Base-by-base conservation (phyloP, 495 filamentous ascomycete genomes). In the Neurospora discreta region DNA sequence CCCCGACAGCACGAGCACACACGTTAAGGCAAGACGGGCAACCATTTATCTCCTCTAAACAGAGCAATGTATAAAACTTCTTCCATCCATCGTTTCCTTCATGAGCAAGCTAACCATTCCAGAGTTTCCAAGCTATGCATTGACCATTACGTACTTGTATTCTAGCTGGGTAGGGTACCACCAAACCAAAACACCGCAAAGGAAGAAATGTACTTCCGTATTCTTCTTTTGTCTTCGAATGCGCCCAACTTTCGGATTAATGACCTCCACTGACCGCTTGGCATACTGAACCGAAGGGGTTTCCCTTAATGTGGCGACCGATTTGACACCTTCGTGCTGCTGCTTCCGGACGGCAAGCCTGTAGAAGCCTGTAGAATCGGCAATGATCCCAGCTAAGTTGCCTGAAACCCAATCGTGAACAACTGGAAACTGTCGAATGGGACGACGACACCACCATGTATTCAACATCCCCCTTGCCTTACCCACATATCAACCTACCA, bases 401-500 rank as follows among this genome's bases (percentile, higher is more conserved):
- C 20, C 46, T 26, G 20, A 58, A 58, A 7, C 4, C 11, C 20
- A 26, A 30, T 4, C 52, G 23, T 60, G 5, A 60, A 26, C 13
- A 16, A 5, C 4, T 39, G 38, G 0, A 39, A 39, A 1, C 44
- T 6, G 2, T 30, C 52, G 1, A 26, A 3, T 16, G 13, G 0
- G 52, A 60, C 13, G 13, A 30, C 23, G 2, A 16, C 8, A 16
- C 23, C 5, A 30, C 23, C 13, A 30, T 60, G 1, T 60, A 30
- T 16, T n/a, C 44, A 52, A 52, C n/a, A 26, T 23, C 20, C 1
- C 44, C 44, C 44, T 1, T 13, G 5, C 44, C 44, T 52, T 10
- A 58, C 11, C 23, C 16, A 16, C 23, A 26, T 1, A 13, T 71
- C 23, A 26, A 15, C 15, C 70, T 81, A 90, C 85, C 85, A 91